Conservation (phyloP, 169 alveolate genomes). For the Eimeria acervulina region DNA sequence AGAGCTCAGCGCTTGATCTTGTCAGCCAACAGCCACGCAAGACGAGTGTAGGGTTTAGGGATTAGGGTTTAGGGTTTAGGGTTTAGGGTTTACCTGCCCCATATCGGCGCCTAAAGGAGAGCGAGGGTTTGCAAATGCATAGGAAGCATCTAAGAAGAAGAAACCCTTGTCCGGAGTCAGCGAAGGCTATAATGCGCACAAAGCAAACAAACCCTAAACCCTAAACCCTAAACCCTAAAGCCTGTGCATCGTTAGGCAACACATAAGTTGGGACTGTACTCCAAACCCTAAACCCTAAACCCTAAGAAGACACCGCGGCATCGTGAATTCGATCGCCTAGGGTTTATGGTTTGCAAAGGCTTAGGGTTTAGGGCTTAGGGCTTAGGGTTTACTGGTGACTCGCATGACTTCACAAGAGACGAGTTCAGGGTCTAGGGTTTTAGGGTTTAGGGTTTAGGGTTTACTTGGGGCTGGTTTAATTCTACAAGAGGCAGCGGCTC, state of each 20-base stretch:
- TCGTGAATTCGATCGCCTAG: not conserved
- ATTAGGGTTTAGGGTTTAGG: constrained; percentile 71
- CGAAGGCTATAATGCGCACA: not conserved
- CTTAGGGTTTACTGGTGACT: not conserved
- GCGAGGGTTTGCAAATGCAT: constrained; percentile 29
- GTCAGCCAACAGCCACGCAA: not conserved
- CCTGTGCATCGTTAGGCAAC: too few species aligned
- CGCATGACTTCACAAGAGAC: too few species aligned
- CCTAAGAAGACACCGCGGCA: not conserved
- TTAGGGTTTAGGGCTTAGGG: not conserved
- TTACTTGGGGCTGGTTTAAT: constrained; percentile 21
- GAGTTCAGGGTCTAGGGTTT: not conserved
- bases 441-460: constrained; percentile 59
- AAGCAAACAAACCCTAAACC: constrained; percentile 26
- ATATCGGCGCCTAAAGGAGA: constrained; percentile 33
- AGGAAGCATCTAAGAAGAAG: constrained; percentile 42
- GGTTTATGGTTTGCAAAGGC: not conserved
- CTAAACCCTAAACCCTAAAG: constrained; percentile 23
- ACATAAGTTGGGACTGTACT: too few species aligned
- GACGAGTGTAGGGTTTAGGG: not conserved
- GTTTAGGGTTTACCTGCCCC: constrained; percentile 62
- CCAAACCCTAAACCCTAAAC: constrained; percentile 22
- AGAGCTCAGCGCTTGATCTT: not conserved
- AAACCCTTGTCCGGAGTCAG: not conserved
- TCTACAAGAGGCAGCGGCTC: constrained; percentile 41